Percentiles rank a stretch among this genome's conserved stretches.
phyloP scores from a whole-genome alignment of 768 basidiomycete species.

The Pisolithus albus region DNA sequence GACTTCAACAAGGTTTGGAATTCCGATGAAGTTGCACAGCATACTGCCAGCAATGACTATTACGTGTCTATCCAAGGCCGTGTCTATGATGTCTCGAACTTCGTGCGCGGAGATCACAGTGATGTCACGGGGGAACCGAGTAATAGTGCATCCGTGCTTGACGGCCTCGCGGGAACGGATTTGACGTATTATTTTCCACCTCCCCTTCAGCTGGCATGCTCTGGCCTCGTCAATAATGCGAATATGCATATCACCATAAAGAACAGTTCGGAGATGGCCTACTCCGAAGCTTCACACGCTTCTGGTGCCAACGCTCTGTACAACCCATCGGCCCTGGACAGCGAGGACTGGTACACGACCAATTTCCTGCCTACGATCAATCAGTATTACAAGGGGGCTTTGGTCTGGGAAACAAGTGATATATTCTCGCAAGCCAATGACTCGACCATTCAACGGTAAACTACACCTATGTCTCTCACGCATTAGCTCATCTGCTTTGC shows the following conservation, averaged over 20 bases:
- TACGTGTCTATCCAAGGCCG: conserved; percentile 58
- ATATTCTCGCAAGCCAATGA: conserved; percentile 34
- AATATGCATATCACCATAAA: conserved; percentile 34
- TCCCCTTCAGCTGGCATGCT: conserved; percentile 53
- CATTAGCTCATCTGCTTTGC: conserved; percentile 6
- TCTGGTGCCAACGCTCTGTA: conserved; percentile 42
- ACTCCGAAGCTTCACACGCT: conserved; percentile 46
- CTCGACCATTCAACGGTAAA: conserved; percentile 27
- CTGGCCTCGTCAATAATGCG: conserved; percentile 45
- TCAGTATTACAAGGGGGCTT: conserved; percentile 53
- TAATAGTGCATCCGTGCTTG: conserved; percentile 40
- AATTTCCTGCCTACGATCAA: conserved; percentile 49
- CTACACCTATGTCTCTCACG: conserved; percentile 5
- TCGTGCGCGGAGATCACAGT: conserved; percentile 55
- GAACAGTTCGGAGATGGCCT: conserved; percentile 41
- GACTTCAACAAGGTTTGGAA: conserved; percentile 57
- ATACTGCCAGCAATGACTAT: conserved; percentile 45
- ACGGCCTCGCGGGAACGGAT: conserved; percentile 54
- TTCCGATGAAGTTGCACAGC: conserved; percentile 40
- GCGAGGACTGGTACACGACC: conserved; percentile 49
- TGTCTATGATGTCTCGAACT: conserved; percentile 57
- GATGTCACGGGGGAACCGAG: conserved; percentile 50
- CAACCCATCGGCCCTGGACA: conserved; percentile 30
- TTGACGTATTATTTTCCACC: conserved; percentile 57
- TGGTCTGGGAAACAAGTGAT: conserved; percentile 42